These are phyloP conservation scores for Tieghemostelium lacteum DNA, from an alignment of 78 protist genomes.

Conservation along the genomic window DNA sequence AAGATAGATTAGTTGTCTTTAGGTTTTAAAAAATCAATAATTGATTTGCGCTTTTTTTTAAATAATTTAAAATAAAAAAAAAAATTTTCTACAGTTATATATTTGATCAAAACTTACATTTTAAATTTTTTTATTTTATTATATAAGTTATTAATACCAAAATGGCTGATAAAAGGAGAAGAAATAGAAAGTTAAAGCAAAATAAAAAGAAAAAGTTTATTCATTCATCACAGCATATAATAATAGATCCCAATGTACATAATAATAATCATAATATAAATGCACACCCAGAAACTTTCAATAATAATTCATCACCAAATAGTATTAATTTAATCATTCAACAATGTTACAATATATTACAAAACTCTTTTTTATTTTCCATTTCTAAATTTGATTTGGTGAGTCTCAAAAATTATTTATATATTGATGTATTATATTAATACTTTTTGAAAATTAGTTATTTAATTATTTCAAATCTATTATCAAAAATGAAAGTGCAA, in stretches of 20 bases:
- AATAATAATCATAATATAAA: background rate
- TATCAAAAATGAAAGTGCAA: background rate
- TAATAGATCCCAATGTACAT: background rate
- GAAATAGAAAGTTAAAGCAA: slow-evolving; percentile 17
- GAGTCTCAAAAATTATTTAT: too few relatives aligned
- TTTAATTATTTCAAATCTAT: background rate
- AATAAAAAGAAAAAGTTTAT: slow-evolving; percentile 36
- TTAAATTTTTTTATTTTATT: too few relatives aligned
- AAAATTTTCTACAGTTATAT: too few relatives aligned
- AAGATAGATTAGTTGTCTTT: too few relatives aligned
- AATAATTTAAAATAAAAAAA: too few relatives aligned
- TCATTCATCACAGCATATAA: background rate
- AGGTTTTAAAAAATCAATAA: too few relatives aligned
- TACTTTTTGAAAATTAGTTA: background rate
- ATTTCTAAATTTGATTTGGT: slow-evolving; percentile 17
- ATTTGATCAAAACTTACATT: too few relatives aligned
- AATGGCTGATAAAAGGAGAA: slow-evolving; percentile 55
- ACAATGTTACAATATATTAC: slow-evolving; percentile 42
- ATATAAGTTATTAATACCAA: too few relatives aligned
- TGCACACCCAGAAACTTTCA: background rate
- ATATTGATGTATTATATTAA: background rate
- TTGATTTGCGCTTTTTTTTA: too few relatives aligned
- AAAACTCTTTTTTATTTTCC: background rate
- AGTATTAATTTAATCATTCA: slow-evolving; percentile 12
- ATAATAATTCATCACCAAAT: background rate